Percentiles rank a stretch among this genome's conserved stretches.
phyloP scores from a whole-genome alignment of 1,284 basidiomycete species.

The Leccinum insolens region DNA sequence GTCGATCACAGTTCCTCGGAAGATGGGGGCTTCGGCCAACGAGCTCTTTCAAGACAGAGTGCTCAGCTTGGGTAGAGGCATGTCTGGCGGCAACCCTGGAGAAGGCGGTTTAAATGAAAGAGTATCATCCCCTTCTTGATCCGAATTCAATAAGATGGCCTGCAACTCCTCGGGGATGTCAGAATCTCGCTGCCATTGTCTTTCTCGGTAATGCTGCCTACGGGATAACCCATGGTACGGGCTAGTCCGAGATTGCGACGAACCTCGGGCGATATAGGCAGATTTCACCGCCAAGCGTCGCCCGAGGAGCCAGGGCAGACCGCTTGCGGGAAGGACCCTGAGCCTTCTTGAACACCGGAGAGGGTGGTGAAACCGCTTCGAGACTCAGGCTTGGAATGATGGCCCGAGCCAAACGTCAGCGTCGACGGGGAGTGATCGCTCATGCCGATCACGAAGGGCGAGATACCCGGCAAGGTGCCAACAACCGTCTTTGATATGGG shows the following conservation, averaged over 20 bases:
- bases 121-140: conserved; percentile 45
- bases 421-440: conserved; percentile 42
- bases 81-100: conserved; percentile 45
- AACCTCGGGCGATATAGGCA: conserved; percentile 52
- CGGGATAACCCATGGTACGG: conserved; percentile 65
- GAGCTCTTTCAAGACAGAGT: conserved; percentile 21
- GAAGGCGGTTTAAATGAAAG: conserved; percentile 43
- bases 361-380: conserved; percentile 38
- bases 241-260: conserved; percentile 60
- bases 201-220: conserved; percentile 44
- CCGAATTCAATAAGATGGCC: conserved; percentile 56
- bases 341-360: conserved; percentile 54
- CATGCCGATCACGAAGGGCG: conserved; percentile 15
- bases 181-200: conserved; percentile 64
- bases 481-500: conserved; percentile 19
- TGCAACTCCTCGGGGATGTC: conserved; percentile 78
- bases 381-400: conserved; percentile 31
- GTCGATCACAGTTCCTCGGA: conserved; percentile 48
- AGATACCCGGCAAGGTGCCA: conserved; percentile 11
- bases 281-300: conserved; percentile 18
- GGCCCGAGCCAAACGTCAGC: conserved; percentile 54
- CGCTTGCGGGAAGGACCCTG: conserved; percentile 37
- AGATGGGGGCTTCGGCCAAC: conserved; percentile 39
- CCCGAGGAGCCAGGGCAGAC: conserved; percentile 38
- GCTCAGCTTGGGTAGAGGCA: conserved; percentile 39